These are phyloP conservation scores for Pezicula neosporulosa DNA, from an alignment of 2,329 filamentous ascomycete genomes.

Conservation along the genomic window DNA sequence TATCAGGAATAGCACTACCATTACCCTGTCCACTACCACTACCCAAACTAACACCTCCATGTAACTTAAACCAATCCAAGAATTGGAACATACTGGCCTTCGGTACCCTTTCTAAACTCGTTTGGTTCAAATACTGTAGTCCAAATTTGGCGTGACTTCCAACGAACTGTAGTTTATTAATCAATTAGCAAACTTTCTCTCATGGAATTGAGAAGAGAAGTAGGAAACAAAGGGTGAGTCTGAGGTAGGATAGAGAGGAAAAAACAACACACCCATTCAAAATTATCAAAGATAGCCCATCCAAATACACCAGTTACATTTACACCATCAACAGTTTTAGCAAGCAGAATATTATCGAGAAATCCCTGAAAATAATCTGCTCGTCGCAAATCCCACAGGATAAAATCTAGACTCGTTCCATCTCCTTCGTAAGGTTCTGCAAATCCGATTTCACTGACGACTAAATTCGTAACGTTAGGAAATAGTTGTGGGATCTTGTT, in stretches of 20 bases:
- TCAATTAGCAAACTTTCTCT: too few species aligned
- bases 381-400: conserved; percentile 35
- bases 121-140: conserved; percentile 39
- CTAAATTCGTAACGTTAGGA: conserved; percentile 36
- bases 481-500: conserved; percentile 38
- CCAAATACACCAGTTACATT: conserved; percentile 50
- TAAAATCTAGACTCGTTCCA: conserved; percentile 18
- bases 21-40: conserved; percentile 4
- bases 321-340: conserved; percentile 53
- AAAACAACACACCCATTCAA: conserved; percentile 33
- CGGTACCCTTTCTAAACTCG: conserved; percentile 33
- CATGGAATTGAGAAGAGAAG: too few species aligned
- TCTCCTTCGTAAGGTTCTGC: conserved; percentile 36
- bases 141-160: conserved; percentile 35
- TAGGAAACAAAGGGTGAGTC: background rate
- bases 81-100: conserved; percentile 40
- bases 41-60: conserved; percentile 5
- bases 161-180: conserved; percentile 9
- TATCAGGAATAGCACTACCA: conserved; percentile 7
- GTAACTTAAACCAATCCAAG: conserved; percentile 31
- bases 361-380: conserved; percentile 49
- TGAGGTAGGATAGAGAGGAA: background rate
- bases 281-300: conserved; percentile 51
- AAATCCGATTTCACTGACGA: conserved; percentile 38
- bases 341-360: conserved; percentile 49